phyloP scores from a whole-genome alignment of 192 early-diverging fungal genomes.

The Phlyctochytrium planicorne region DNA sequence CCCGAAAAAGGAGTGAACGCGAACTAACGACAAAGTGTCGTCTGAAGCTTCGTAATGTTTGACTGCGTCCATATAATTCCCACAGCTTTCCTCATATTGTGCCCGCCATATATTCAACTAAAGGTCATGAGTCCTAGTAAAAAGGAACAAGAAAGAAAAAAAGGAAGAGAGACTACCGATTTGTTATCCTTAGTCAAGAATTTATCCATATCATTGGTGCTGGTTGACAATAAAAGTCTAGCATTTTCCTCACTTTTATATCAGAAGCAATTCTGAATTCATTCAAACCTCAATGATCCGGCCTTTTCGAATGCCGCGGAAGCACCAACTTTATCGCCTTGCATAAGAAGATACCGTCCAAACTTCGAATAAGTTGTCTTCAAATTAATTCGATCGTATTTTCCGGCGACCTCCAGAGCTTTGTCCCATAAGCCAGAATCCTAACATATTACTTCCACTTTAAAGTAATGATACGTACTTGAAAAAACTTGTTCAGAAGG shows the following conservation, averaged over 20 bases:
- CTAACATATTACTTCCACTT: not conserved
- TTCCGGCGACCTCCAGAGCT: slow-evolving; percentile 45
- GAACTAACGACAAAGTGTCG: slow-evolving; percentile 46
- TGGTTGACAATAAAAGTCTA: not conserved
- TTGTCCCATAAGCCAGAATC: slow-evolving; percentile 45
- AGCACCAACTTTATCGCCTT: slow-evolving; percentile 48
- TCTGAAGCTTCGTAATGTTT: slow-evolving; percentile 46
- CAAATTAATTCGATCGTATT: slow-evolving; percentile 44
- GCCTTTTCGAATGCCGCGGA: slow-evolving; percentile 56
- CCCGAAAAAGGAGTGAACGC: slow-evolving; percentile 47
- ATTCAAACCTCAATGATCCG: not conserved
- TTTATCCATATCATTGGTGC: not conserved
- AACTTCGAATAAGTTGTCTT: slow-evolving; percentile 46
- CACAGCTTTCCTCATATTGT: slow-evolving; percentile 49
- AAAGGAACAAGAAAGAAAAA: not conserved
- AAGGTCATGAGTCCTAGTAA: not conserved
- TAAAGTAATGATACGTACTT: too few relatives aligned
- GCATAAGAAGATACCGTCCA: slow-evolving; percentile 43
- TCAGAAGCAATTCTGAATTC: not conserved
- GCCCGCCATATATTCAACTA: slow-evolving; percentile 55
- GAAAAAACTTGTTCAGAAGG: slow-evolving; percentile 42
- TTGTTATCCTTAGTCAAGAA: too few relatives aligned
- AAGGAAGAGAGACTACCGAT: too few relatives aligned
- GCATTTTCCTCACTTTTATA: not conserved
- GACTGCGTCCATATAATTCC: slow-evolving; percentile 38